Conservation (phyloP, 208 protist species). For the Kentomonas sorsogonicus region DNA sequence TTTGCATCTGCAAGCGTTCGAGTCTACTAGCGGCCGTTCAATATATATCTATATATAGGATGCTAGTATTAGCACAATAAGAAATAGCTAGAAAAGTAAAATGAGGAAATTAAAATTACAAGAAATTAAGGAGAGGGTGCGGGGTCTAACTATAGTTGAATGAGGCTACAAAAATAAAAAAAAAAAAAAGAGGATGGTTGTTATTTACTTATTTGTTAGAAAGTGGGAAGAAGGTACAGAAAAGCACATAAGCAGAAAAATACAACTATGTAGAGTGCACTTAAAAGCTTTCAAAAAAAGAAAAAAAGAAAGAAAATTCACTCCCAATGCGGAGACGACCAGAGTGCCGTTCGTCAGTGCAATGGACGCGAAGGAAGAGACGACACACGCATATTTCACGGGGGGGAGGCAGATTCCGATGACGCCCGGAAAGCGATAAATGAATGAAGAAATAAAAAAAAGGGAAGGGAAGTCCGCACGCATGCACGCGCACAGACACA, state of each 20-base stretch:
- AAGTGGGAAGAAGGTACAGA: no score
- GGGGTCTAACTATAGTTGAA: no score
- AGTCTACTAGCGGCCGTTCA: background rate
- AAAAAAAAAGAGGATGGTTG: no score
- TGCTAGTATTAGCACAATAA: background rate
- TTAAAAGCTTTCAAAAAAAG: slow-evolving; percentile 1
- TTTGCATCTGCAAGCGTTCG: background rate
- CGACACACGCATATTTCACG: slow-evolving; percentile 20
- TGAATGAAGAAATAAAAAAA: slow-evolving; percentile 33
- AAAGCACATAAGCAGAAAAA: background rate
- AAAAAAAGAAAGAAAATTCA: background rate
- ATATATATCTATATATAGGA: background rate
- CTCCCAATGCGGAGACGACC: background rate
- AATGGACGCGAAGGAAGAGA: background rate
- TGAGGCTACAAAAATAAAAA: no score
- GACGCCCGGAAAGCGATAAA: slow-evolving; percentile 57
- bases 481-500: slow-evolving; percentile 52
- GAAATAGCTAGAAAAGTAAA: background rate
- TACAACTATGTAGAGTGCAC: background rate
- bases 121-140: no score
- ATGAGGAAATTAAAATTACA: background rate
- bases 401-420: slow-evolving; percentile 26
- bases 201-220: no score
- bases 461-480: slow-evolving; percentile 27
- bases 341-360: background rate